A percentile compares a stretch with the other conserved stretches of the same genome.
phyloP scores from a whole-genome alignment of 169 alveolate species.

The Plasmodium fragile region DNA sequence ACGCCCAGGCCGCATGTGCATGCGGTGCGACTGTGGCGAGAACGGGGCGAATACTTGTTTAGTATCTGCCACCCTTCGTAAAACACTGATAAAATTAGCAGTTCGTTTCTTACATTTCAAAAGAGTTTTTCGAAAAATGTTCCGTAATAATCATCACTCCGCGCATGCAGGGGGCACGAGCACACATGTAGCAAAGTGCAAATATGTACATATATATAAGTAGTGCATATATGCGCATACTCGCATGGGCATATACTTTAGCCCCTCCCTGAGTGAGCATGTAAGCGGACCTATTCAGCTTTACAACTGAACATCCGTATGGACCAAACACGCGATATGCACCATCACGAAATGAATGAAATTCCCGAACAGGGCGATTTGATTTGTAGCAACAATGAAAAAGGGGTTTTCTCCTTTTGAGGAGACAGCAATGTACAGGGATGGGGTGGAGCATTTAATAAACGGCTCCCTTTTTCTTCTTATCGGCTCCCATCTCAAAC shows the following conservation, averaged over 20 bases:
- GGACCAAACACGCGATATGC: background rate
- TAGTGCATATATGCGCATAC: background rate
- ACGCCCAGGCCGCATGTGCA: background rate
- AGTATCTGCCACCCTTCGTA: background rate
- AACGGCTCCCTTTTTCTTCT: constrained; percentile 92
- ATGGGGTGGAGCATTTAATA: constrained; percentile 56
- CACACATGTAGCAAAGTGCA: background rate
- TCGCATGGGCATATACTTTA: background rate
- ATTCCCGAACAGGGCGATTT: background rate
- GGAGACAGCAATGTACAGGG: background rate
- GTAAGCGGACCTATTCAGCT: background rate
- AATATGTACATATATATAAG: background rate
- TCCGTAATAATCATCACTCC: background rate
- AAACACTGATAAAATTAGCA: background rate
- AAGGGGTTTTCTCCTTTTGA: background rate
- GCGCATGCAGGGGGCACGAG: background rate
- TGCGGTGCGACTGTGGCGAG: background rate
- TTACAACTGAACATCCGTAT: background rate
- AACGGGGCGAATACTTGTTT: background rate
- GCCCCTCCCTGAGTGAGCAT: background rate
- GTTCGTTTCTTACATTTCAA: background rate
- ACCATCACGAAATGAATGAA: background rate
- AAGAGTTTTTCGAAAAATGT: background rate
- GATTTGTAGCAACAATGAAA: background rate
- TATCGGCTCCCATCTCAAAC: constrained; percentile 98